Base-by-base conservation (phyloP, 176 grass and related monocot genomes). In the Oropetium thomaeum region DNA sequence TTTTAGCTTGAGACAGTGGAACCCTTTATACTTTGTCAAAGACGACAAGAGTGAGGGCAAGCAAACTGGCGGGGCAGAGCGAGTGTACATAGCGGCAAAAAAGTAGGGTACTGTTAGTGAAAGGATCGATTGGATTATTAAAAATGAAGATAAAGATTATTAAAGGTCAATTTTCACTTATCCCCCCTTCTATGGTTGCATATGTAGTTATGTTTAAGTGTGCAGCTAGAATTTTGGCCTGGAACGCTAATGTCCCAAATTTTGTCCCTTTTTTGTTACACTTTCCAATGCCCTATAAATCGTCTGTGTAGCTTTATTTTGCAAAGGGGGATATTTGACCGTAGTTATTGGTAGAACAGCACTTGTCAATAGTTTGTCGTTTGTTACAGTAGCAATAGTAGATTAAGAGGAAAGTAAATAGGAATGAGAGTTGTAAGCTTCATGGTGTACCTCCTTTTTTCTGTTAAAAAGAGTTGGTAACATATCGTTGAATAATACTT, bases 71-170 rank as follows among this genome's bases (percentile, higher is more conserved):
- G 45, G 48, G 35, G 25, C 12, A 59, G 13, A 60, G 58, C 58
- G 63, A 79, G 58, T 90, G 88, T 90, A 90, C 79, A 83, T 90
- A 86, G 83, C 51, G 64, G 79, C 23, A 89, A 44, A 34, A 83
- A 49, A 19, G 68, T 83, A 80, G 81, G 29, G 47, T 75, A 83
- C 44, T 79, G 27, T 62, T 79, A 79, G 74, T 79, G 44, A 68
- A 79, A 80, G 75, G 45, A 31, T 79, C 29, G 75, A 28, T 44
- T 75, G 62, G 43, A 61, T 55, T 79, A 79, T 80, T 57, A 30
- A 30, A 68, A 23, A 80, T 55, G 62, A 26, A 25, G 29, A 39
- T 72, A 61, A 51, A n/a, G 65, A 66, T 25, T 47, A 65, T 67
- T 51, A 73, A 73, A 53, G 73, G 67, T 14, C 67, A 17, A 7